Conservation (phyloP, 164 flowering plant species). For the Annona cherimola region DNA sequence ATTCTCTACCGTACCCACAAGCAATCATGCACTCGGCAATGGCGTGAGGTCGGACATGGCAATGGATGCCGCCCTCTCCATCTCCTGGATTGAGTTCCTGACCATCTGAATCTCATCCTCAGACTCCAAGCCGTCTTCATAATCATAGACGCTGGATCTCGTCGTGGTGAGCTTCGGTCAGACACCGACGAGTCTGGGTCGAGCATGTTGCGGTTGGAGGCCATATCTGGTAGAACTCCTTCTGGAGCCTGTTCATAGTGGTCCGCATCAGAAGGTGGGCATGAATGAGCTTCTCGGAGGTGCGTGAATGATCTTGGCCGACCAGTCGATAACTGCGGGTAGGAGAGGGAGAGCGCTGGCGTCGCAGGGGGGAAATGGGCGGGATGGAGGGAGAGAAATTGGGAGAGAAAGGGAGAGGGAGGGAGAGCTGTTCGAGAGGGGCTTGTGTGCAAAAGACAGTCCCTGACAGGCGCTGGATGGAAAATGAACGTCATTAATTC, state of each 20-base stretch:
- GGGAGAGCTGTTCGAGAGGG: no score
- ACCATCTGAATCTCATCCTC: conserved; percentile 35
- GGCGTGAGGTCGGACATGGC: conserved; percentile 46
- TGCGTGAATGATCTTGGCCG: conserved; percentile 21
- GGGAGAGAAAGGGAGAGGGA: conserved; percentile 17
- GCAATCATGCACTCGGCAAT: conserved; percentile 71
- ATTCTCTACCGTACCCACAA: conserved; percentile 62
- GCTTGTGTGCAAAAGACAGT: no score
- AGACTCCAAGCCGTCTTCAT: conserved; percentile 1
- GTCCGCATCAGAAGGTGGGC: conserved; percentile 54
- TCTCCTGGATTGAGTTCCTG: no score
- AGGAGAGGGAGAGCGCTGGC: conserved; percentile 38
- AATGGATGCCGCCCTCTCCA: conserved; percentile 33
- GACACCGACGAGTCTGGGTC: conserved; percentile 63
- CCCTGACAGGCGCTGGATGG: no score
- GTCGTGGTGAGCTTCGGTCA: conserved; percentile 40
- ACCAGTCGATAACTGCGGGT: conserved; percentile 58
- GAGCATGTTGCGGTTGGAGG: conserved; percentile 51
- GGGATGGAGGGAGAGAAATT: conserved; percentile 24
- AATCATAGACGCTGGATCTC: neutral
- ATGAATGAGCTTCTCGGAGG: conserved; percentile 23
- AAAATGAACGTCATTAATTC: no score
- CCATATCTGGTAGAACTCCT: conserved; percentile 65
- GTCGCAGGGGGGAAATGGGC: conserved; percentile 19
- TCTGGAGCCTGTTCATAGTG: conserved; percentile 61